phyloP scores from a whole-genome alignment of 192 early-diverging fungal genomes.

The Oehlia diaphana region DNA sequence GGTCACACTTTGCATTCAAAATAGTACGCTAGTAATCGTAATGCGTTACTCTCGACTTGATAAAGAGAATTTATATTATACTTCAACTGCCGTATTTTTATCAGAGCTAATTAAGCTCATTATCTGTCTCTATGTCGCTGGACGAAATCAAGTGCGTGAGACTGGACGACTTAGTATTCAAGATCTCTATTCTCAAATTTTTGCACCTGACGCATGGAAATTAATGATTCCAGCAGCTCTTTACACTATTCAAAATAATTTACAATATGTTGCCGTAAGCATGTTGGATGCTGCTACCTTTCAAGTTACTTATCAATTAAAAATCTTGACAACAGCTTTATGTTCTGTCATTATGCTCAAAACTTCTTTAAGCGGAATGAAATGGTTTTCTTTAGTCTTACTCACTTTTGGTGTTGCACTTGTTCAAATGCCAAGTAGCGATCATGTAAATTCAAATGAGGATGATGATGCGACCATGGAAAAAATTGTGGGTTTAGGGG shows the following conservation, averaged over 20 bases:
- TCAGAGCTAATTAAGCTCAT: slow-evolving; percentile 82
- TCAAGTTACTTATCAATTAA: slow-evolving; percentile 97
- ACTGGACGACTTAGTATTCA: slow-evolving; percentile 32
- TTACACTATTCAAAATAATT: slow-evolving; percentile 96
- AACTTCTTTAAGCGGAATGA: slow-evolving; percentile 62
- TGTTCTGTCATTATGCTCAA: slow-evolving; percentile 86
- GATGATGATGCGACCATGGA: slow-evolving; percentile 39
- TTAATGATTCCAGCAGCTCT: slow-evolving; percentile 87
- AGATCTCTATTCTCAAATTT: slow-evolving; percentile 46
- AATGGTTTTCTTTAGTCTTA: slow-evolving; percentile 82
- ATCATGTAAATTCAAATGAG: slow-evolving; percentile 21
- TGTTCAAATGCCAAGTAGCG: slow-evolving; percentile 52
- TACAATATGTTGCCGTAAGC: slow-evolving; percentile 89
- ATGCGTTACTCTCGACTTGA: slow-evolving; percentile 83
- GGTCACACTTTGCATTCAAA: slow-evolving; percentile 85
- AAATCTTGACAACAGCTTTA: slow-evolving; percentile 94
- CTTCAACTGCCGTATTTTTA: slow-evolving; percentile 91
- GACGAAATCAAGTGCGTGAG: slow-evolving; percentile 34
- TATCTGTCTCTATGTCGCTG: slow-evolving; percentile 48
- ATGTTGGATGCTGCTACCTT: slow-evolving; percentile 91
- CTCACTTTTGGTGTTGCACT: slow-evolving; percentile 88
- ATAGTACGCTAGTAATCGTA: slow-evolving; percentile 80
- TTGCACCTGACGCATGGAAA: slow-evolving; percentile 74
- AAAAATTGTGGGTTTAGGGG: slow-evolving; percentile 70
- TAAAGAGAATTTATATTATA: slow-evolving; percentile 53